Percentiles rank a stretch among this genome's conserved stretches.
These are phyloP conservation scores for Leccinum ochraceum DNA, from an alignment of 768 basidiomycete genomes.

Conservation along the genomic window DNA sequence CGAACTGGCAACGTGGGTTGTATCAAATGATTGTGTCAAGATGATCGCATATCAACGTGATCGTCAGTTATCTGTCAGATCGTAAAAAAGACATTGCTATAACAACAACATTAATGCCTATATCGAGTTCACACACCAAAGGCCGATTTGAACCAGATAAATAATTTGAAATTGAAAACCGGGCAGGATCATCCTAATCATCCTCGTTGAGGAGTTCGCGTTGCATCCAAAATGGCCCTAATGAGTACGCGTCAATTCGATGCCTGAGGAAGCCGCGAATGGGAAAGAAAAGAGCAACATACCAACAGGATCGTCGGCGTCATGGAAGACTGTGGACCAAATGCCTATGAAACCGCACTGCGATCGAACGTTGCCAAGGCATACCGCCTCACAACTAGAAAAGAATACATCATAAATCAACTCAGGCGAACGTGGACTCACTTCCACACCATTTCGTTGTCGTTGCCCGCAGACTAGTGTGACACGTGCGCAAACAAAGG, in stretches of 20 bases:
- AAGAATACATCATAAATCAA: neutral
- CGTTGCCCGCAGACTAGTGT: constrained; percentile 51
- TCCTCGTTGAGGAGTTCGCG: constrained; percentile 28
- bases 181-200: constrained; percentile 8
- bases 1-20: neutral
- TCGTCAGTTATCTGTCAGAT: constrained; percentile 2
- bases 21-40: neutral
- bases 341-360: constrained; percentile 56
- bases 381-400: constrained; percentile 59
- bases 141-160: neutral
- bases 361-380: constrained; percentile 61
- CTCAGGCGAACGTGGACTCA: constrained; percentile 27
- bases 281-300: neutral
- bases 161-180: neutral
- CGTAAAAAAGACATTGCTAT: neutral
- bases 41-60: neutral
- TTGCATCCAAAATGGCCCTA: constrained; percentile 34
- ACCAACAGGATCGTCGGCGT: constrained; percentile 51
- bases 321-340: constrained; percentile 52
- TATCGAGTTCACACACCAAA: neutral
- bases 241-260: neutral
- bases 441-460: constrained; percentile 58
- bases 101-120: neutral
- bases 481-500: neutral
- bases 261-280: neutral